These are phyloP conservation scores for Verticillium klebahnii DNA, from an alignment of 2,329 filamentous ascomycete species.

Conservation along the genomic window DNA sequence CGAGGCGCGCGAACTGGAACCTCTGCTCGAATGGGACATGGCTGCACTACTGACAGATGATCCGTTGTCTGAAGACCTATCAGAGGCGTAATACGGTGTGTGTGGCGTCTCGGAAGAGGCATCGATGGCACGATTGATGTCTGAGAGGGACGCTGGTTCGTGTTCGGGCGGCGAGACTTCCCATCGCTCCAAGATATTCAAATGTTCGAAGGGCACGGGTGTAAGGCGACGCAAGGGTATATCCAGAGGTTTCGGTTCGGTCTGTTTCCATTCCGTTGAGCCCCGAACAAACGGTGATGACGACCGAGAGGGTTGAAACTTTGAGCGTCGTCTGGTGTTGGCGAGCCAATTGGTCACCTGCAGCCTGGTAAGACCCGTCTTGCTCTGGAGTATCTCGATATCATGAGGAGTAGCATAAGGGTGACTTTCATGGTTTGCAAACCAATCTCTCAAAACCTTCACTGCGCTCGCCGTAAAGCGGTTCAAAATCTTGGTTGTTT, in stretches of 20 bases:
- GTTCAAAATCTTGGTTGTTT: background rate
- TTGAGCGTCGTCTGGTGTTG: constrained; percentile 61
- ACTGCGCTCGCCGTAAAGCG: constrained; percentile 10
- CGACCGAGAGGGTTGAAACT: constrained; percentile 44
- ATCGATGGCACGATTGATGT: constrained; percentile 14
- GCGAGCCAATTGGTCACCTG: constrained; percentile 71
- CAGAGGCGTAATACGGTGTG: constrained; percentile 4
- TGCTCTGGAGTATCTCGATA: constrained; percentile 52
- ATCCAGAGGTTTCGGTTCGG: constrained; percentile 37
- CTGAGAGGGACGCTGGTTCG: constrained; percentile 16
- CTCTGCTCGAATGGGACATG: constrained; percentile 8
- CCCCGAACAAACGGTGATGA: constrained; percentile 45
- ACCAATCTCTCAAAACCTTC: constrained; percentile 59
- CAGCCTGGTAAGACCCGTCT: constrained; percentile 55
- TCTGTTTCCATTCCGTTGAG: constrained; percentile 20
- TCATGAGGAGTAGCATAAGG: constrained; percentile 64
- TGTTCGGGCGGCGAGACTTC: constrained; percentile 16
- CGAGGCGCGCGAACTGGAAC: constrained; percentile 13
- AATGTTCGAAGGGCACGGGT: constrained; percentile 23
- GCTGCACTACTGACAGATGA: constrained; percentile 8
- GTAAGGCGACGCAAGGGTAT: constrained; percentile 43
- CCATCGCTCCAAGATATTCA: constrained; percentile 15
- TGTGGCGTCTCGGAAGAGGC: constrained; percentile 8
- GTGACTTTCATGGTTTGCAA: constrained; percentile 54
- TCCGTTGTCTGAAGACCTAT: constrained; percentile 17